These are phyloP conservation scores for Fusarium irregulare DNA, from an alignment of 2,329 filamentous ascomycete genomes.

Conservation along the genomic window DNA sequence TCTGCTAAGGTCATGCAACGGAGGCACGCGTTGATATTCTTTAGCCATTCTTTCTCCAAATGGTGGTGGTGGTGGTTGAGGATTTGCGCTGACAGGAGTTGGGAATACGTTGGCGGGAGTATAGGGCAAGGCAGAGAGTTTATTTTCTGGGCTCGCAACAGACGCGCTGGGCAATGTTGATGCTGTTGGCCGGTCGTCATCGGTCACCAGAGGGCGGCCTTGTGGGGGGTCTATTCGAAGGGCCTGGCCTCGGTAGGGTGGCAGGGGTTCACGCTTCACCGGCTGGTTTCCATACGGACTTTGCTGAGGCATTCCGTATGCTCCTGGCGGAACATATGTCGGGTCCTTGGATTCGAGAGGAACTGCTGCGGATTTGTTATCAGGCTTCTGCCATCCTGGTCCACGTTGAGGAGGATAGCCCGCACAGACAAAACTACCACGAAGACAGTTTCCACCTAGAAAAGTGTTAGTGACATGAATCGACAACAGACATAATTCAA, in stretches of 20 bases:
- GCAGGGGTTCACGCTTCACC: conserved; percentile 66
- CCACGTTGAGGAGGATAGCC: conserved; percentile 87
- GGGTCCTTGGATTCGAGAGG: conserved; percentile 87
- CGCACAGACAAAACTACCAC: conserved; percentile 89
- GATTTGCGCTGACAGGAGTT: conserved; percentile 71
- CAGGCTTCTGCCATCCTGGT: conserved; percentile 78
- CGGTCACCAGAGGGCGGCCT: conserved; percentile 64
- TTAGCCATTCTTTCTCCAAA: conserved; percentile 64
- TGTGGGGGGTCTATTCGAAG: conserved; percentile 73
- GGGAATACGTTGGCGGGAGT: conserved; percentile 67
- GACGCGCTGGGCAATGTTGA: conserved; percentile 70
- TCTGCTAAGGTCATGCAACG: conserved; percentile 68
- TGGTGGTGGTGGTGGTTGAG: conserved; percentile 54
- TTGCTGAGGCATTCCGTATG: conserved; percentile 70
- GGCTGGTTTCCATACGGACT: conserved; percentile 52
- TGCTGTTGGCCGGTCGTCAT: conserved; percentile 69
- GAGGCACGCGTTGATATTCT: conserved; percentile 70
- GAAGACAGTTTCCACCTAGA: conserved; percentile 86
- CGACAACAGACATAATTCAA: neutral
- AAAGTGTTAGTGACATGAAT: conserved; percentile 22
- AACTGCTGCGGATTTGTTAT: conserved; percentile 74
- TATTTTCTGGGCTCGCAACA: conserved; percentile 68
- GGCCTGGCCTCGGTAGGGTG: conserved; percentile 70
- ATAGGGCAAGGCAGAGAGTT: conserved; percentile 69
- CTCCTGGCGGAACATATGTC: conserved; percentile 69